A percentile compares a stretch with the other conserved stretches of the same genome.
phyloP scores from a whole-genome alignment of 768 basidiomycete genomes.

The Lepiota brunneoincarnata region DNA sequence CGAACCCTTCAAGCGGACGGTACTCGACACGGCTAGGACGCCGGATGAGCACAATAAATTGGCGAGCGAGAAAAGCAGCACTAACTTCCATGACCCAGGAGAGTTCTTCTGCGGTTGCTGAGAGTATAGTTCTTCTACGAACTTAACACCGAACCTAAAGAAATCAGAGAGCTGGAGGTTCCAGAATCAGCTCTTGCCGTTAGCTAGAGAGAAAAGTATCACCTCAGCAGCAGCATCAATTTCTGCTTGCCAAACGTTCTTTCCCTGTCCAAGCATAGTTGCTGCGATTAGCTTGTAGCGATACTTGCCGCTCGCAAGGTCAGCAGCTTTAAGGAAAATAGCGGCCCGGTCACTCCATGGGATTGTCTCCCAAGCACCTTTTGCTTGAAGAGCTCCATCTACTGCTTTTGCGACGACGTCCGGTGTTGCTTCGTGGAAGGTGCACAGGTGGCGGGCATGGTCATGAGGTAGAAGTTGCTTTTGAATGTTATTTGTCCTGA shows the following conservation, averaged over 20 bases:
- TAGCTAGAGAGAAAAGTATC: constrained; percentile 17
- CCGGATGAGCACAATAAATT: constrained; percentile 1
- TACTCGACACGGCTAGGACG: constrained; percentile 83
- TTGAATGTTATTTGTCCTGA: constrained; percentile 76
- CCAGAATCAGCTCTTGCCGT: neutral
- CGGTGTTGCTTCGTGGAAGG: constrained; percentile 86
- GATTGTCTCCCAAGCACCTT: constrained; percentile 87
- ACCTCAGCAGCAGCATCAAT: constrained; percentile 99
- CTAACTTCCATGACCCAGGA: constrained; percentile 92
- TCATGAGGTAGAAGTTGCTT: constrained; percentile 86
- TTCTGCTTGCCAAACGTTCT: constrained; percentile 99
- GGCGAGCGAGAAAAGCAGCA: constrained; percentile 12
- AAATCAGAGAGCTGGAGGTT: constrained; percentile 75
- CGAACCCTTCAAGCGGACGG: constrained; percentile 97
- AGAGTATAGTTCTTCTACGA: constrained; percentile 90
- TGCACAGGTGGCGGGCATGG: constrained; percentile 77
- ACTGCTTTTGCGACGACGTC: constrained; percentile 78
- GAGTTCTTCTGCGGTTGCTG: constrained; percentile 89
- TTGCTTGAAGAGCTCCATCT: constrained; percentile 82
- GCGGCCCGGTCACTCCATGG: constrained; percentile 98
- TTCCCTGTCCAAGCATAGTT: constrained; percentile 97
- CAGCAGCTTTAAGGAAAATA: constrained; percentile 97
- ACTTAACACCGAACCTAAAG: constrained; percentile 95
- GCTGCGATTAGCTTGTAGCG: constrained; percentile 93
- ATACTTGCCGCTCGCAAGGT: constrained; percentile 94